phyloP scores from a whole-genome alignment of 2,329 filamentous ascomycete genomes.

The Bimuria novae-zelandiae region DNA sequence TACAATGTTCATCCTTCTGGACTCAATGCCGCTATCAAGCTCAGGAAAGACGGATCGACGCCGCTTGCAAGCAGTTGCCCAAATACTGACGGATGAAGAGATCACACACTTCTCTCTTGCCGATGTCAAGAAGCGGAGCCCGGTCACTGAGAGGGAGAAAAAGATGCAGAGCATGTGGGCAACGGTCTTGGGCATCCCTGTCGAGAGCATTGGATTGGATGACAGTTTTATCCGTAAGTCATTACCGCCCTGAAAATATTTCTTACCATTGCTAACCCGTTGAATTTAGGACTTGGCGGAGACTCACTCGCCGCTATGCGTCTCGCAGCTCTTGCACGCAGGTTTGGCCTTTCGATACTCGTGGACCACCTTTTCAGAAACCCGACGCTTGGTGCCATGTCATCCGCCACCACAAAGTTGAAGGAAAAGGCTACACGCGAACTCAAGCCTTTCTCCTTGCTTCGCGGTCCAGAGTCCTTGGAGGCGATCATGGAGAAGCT shows the following conservation, averaged over 20 bases:
- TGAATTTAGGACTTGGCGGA: conserved; percentile 33
- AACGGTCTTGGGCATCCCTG: conserved; percentile 30
- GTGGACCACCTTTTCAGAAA: background rate
- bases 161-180: conserved; percentile 38
- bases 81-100: conserved; percentile 22
- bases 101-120: background rate
- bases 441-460: background rate
- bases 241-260: no score
- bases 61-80: conserved; percentile 41
- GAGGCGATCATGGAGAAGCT: background rate
- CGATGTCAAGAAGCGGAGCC: conserved; percentile 14
- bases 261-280: no score
- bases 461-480: background rate
- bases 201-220: conserved; percentile 33
- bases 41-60: conserved; percentile 52
- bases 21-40: conserved; percentile 47
- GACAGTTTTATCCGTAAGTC: conserved; percentile 36
- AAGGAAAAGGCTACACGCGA: background rate
- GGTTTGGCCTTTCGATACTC: background rate
- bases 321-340: conserved; percentile 35
- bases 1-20: conserved; percentile 49
- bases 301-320: conserved; percentile 44
- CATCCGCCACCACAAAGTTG: background rate
- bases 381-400: background rate
- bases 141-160: conserved; percentile 25